A percentile compares a stretch with the other conserved stretches of the same genome.
phyloP scores from a whole-genome alignment of 2,329 filamentous ascomycete species.

The Aciculosporium take region DNA sequence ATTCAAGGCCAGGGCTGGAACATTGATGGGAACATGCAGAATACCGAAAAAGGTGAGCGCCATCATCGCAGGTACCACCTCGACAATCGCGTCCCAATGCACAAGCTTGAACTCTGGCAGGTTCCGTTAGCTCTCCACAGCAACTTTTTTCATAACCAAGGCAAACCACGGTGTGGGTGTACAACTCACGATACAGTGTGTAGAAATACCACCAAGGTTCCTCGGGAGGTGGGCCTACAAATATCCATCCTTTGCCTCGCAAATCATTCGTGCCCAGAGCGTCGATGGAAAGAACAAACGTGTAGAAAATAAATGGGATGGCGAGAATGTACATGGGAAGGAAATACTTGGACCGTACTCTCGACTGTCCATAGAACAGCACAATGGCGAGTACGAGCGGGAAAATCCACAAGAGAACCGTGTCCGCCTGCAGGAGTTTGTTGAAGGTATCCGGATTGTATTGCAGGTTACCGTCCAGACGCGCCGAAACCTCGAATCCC shows the following conservation, averaged over 20 bases:
- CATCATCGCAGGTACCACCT: constrained; percentile 87
- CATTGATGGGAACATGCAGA: constrained; percentile 94
- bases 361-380: constrained; percentile 63
- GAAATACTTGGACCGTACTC: constrained; percentile 68
- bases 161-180: background rate
- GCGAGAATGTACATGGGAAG: constrained; percentile 74
- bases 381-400: constrained; percentile 64
- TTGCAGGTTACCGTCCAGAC: constrained; percentile 70
- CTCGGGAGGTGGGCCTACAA: constrained; percentile 66
- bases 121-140: background rate
- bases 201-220: constrained; percentile 98
- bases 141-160: background rate
- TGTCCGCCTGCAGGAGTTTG: constrained; percentile 59
- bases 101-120: constrained; percentile 60
- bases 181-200: constrained; percentile 66
- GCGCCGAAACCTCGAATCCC: constrained; percentile 83
- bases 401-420: constrained; percentile 67
- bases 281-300: constrained; percentile 57
- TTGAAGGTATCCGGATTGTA: constrained; percentile 66
- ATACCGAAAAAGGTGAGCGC: constrained; percentile 95
- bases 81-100: constrained; percentile 68
- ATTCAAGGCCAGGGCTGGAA: constrained; percentile 80
- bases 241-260: constrained; percentile 74
- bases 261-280: constrained; percentile 52
- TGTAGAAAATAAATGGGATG: constrained; percentile 65